Percentiles rank a stretch among this genome's conserved stretches.
Conservation (phyloP, 2,329 filamentous ascomycete genomes). For the Diaporthe ilicicola region DNA sequence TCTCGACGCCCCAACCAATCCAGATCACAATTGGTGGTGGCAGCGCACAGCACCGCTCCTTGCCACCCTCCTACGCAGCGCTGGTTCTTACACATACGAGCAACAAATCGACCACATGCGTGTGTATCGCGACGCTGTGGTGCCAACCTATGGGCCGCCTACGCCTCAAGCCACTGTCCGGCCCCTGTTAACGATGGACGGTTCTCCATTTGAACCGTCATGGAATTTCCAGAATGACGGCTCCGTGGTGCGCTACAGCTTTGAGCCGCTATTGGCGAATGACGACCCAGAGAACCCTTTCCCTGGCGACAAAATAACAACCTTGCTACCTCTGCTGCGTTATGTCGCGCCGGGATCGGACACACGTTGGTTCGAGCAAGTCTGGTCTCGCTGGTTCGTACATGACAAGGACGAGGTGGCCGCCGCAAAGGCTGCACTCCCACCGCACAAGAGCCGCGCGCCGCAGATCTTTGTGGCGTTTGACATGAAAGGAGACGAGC, state of each 20-base stretch:
- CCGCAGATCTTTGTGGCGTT: slow-evolving; percentile 43
- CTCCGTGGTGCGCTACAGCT: slow-evolving; percentile 24
- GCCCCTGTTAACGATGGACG: slow-evolving; percentile 29
- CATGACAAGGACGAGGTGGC: slow-evolving; percentile 2
- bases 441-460: slow-evolving; percentile 57
- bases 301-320: slow-evolving; percentile 7
- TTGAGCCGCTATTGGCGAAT: slow-evolving; percentile 23
- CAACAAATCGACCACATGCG: slow-evolving; percentile 26
- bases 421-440: neutral
- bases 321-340: slow-evolving; percentile 55
- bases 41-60: slow-evolving; percentile 19
- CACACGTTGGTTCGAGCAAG: slow-evolving; percentile 39
- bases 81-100: slow-evolving; percentile 24
- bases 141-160: slow-evolving; percentile 29
- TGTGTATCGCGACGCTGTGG: slow-evolving; percentile 25
- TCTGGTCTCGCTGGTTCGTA: slow-evolving; percentile 25
- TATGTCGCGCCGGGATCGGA: slow-evolving; percentile 38
- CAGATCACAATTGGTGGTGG: slow-evolving; percentile 28
- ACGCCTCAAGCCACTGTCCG: neutral
- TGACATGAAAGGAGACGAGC: slow-evolving; percentile 21
- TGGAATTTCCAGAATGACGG: slow-evolving; percentile 29
- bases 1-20: slow-evolving; percentile 8
- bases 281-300: slow-evolving; percentile 26
- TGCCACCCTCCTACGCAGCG: slow-evolving; percentile 15
- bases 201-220: slow-evolving; percentile 29